Base-by-base conservation (phyloP, 192 early-diverging fungal species). In the Radiomyces spectabilis region DNA sequence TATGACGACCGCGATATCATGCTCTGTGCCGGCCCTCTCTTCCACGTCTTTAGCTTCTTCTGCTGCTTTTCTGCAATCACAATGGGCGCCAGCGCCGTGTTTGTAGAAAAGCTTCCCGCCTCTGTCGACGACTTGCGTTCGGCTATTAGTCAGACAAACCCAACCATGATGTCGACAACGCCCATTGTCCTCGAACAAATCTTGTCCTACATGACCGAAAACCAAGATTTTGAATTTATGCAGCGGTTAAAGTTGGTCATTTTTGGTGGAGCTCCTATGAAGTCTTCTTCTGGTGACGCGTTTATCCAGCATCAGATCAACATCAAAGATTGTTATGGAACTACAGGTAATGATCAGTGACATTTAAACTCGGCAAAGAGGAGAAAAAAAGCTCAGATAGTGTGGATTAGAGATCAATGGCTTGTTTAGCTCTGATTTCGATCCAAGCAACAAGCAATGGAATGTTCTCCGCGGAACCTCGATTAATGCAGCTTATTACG, bases 241-340 rank as follows among this genome's bases (percentile, higher is more conserved):
- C 1, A 3, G 13, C 26, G 8, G 22, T 12, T 38, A 1, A 1
- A 33, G 1, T 0, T 0, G 22, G 8, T 29, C 9, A 1, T 40
- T 10, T 53, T 32, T 55, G 53, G 53, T 12, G 53, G 53, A 15
- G 53, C 53, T 5, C 24, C 53, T 34, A 13, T 55, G 29, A 37
- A 55, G 13, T 9, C 3, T 15, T 12, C 19, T 18, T 6, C 41
- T 21, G 40, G 8, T n/a, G 8, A 45, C 0, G 15, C 32, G 12
- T 13, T 55, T 4, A 16, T 33, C 24, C 31, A 44, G 4, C 41
- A 32, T n/a, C 31, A 41, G 8, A 12, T 55, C 8, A 55, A 55
- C 19, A 18, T 43, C 6, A 33, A 33, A 29, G 21, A 39, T 4
- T 9, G 27, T 21, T 55, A 55, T 55, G 53, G 53, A 30, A 8